Conservation (phyloP, 768 basidiomycete genomes). For the Rhodotorula taiwanensis region DNA sequence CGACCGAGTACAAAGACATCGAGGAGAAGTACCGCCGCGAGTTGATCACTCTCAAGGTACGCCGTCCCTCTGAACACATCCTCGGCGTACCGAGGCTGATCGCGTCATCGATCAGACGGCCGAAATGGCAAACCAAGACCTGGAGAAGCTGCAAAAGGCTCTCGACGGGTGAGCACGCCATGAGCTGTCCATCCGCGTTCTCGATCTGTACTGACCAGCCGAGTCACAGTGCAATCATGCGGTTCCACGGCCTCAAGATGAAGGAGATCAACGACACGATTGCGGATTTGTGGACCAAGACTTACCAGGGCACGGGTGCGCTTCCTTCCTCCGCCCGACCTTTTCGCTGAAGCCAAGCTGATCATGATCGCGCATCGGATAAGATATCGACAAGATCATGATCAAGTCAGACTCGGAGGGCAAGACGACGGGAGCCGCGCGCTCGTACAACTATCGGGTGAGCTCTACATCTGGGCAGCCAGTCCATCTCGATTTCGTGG, state of each 20-base stretch:
- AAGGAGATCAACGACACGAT: conserved; percentile 98
- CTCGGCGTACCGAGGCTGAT: not conserved
- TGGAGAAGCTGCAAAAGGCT: conserved; percentile 97
- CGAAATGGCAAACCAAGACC: conserved; percentile 92
- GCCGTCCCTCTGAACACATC: conserved; percentile 9
- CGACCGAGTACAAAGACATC: conserved; percentile 75
- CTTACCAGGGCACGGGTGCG: conserved; percentile 93
- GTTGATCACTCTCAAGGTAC: conserved; percentile 86
- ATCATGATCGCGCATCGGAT: not conserved
- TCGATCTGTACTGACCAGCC: conserved; percentile 10
- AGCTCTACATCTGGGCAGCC: too few relatives aligned
- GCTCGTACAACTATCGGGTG: conserved; percentile 95
- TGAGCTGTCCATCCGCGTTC: not conserved
- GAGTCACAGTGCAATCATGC: conserved; percentile 81
- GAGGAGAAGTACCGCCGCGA: conserved; percentile 81
- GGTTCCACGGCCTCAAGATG: conserved; percentile 95
- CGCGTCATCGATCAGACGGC: conserved; percentile 59
- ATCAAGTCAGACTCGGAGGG: conserved; percentile 92
- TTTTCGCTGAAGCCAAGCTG: too few relatives aligned
- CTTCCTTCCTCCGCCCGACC: conserved; percentile 21
- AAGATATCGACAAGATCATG: conserved; percentile 96
- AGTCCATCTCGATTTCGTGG: too few relatives aligned
- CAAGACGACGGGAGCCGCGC: conserved; percentile 61
- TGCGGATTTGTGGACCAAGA: conserved; percentile 95
- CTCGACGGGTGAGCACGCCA: conserved; percentile 69